phyloP scores from a whole-genome alignment of 2,329 filamentous ascomycete species.

The Phyllachora maydis region DNA sequence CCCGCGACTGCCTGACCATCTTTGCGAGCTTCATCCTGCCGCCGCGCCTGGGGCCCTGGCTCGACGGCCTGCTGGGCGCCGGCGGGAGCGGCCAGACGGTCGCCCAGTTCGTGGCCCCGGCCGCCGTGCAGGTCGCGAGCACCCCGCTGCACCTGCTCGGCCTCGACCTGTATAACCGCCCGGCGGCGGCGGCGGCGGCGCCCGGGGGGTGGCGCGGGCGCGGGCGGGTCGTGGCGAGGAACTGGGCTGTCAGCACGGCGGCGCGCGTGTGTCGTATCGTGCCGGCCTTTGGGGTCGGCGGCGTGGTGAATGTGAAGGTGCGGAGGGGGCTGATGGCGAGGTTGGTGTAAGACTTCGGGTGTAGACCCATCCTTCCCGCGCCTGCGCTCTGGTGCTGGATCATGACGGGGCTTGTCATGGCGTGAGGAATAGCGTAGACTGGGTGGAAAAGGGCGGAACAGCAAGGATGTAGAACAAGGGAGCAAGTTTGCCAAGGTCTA shows the following conservation, averaged over 20 bases:
- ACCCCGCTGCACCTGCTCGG: slow-evolving; percentile 76
- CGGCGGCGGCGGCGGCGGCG: slow-evolving; percentile 17
- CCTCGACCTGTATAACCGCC: slow-evolving; percentile 67
- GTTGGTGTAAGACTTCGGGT: slow-evolving; percentile 23
- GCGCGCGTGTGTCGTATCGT: slow-evolving; percentile 72
- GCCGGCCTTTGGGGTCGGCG: slow-evolving; percentile 74
- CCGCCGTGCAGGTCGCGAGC: slow-evolving; percentile 55
- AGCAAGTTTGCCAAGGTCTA: too few species aligned
- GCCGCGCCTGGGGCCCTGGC: slow-evolving; percentile 48
- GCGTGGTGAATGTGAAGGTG: slow-evolving; percentile 63
- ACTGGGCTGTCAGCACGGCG: slow-evolving; percentile 54
- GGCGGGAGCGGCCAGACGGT: slow-evolving; percentile 32
- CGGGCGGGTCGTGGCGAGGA: slow-evolving; percentile 43
- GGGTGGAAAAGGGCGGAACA: too few species aligned
- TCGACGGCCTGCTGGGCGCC: slow-evolving; percentile 31
- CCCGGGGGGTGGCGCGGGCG: slow-evolving; percentile 31
- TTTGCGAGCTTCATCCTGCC: slow-evolving; percentile 88
- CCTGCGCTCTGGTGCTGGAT: too few species aligned
- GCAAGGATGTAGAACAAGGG: too few species aligned
- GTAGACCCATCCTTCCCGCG: too few species aligned
- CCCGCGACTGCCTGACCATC: slow-evolving; percentile 73
- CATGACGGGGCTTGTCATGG: too few species aligned
- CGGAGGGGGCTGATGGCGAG: slow-evolving; percentile 44
- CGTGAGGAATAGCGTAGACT: too few species aligned
- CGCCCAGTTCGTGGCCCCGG: slow-evolving; percentile 67